Evolutionary conservation across 2,329 filamentous ascomycete genomes (phyloP).

Genomic region (Ophiocordyceps camponoti-floridani): DNA sequence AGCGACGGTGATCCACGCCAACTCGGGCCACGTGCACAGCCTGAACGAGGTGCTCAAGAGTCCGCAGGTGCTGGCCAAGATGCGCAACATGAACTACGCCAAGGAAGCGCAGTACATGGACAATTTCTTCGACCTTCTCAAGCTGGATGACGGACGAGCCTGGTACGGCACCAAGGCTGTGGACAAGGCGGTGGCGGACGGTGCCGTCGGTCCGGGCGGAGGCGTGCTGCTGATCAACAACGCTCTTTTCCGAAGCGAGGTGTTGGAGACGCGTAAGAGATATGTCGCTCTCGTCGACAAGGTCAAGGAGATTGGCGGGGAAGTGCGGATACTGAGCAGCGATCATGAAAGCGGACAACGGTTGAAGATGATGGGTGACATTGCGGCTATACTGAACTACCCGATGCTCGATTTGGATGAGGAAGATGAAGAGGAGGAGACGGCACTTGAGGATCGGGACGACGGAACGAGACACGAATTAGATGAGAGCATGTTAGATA

Average conservation of each 20-base stretch:
- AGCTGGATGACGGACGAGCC: slow-evolving; percentile 70
- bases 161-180: slow-evolving; percentile 83
- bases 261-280: slow-evolving; percentile 55
- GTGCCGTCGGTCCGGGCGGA: slow-evolving; percentile 74
- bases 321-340: slow-evolving; percentile 76
- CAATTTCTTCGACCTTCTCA: slow-evolving; percentile 58
- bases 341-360: slow-evolving; percentile 86
- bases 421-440: slow-evolving; percentile 30
- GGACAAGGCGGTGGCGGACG: slow-evolving; percentile 64
- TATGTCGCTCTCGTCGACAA: slow-evolving; percentile 79
- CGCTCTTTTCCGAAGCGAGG: slow-evolving; percentile 66
- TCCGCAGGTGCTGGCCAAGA: slow-evolving; percentile 55
- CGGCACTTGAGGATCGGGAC: slow-evolving; percentile 1
- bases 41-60: slow-evolving; percentile 76
- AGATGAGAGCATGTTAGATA: slow-evolving; percentile 12
- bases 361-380: slow-evolving; percentile 65
- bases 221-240: slow-evolving; percentile 79
- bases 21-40: slow-evolving; percentile 71
- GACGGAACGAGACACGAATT: slow-evolving; percentile 9
- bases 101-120: slow-evolving; percentile 75
- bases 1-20: slow-evolving; percentile 62
- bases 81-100: slow-evolving; percentile 78
- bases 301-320: slow-evolving; percentile 73
- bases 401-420: slow-evolving; percentile 70
- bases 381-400: slow-evolving; percentile 83